Evolutionary conservation across 148 eudicot species (phyloP).

Genomic region (Camellia sinensis): DNA sequence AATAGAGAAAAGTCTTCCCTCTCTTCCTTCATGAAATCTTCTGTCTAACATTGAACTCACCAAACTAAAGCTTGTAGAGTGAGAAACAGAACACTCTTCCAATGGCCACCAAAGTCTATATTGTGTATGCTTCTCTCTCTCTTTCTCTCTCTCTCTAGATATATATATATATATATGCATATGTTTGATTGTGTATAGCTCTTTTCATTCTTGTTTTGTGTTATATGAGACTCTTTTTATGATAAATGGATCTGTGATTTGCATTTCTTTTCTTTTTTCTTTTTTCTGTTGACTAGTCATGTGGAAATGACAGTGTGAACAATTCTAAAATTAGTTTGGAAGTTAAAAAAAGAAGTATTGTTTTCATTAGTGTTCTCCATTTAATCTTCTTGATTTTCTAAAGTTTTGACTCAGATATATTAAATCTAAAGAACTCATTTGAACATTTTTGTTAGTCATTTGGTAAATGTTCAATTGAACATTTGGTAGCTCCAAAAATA

Average conservation of each 20-base stretch:
- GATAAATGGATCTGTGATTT: not conserved
- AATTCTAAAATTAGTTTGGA: not conserved
- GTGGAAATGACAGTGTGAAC: not conserved
- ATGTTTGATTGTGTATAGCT: not conserved
- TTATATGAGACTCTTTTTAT: not conserved
- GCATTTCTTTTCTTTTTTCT: not conserved
- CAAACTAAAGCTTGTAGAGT: not conserved
- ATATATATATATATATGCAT: not conserved
- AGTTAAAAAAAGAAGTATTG: not conserved
- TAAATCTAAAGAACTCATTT: not conserved
- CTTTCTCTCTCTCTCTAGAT: not conserved
- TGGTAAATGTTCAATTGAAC: not conserved
- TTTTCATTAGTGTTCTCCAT: too few relatives aligned
- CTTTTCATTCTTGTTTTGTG: not conserved
- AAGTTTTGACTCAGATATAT: not conserved
- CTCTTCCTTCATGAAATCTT: not conserved
- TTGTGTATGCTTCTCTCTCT: slow-evolving; percentile 39
- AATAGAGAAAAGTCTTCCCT: not conserved
- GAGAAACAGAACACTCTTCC: not conserved
- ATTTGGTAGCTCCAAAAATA: not conserved
- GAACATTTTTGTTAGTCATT: not conserved
- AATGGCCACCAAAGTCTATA: slow-evolving; percentile 66
- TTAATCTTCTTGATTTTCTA: not conserved
- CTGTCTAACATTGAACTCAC: slow-evolving; percentile 8
- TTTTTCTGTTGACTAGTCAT: not conserved